Conservation (phyloP, 2,329 filamentous ascomycete species). For the Talaromyces sp. region DNA sequence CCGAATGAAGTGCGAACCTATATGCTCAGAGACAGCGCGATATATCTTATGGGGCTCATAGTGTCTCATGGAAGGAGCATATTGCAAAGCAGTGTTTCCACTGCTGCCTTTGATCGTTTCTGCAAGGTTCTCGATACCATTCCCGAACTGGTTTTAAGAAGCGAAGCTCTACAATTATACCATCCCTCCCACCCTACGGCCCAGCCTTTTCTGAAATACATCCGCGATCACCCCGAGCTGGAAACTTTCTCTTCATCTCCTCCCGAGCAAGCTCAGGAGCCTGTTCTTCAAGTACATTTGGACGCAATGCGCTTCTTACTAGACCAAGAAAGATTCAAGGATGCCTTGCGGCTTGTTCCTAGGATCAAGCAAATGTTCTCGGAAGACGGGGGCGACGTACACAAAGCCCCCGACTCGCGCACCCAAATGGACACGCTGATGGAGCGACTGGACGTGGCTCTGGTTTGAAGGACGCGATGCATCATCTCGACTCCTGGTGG, state of each 20-base stretch:
- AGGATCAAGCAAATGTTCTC: constrained; percentile 27
- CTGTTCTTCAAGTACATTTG: constrained; percentile 28
- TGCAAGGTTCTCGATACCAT: constrained; percentile 19
- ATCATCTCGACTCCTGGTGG: background rate
- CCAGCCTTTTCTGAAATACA: constrained; percentile 23
- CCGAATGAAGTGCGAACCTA: constrained; percentile 10
- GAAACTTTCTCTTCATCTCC: background rate
- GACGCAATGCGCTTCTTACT: constrained; percentile 34
- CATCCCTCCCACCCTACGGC: constrained; percentile 33
- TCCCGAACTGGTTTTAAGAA: constrained; percentile 19
- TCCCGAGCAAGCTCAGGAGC: constrained; percentile 16
- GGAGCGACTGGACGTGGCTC: constrained; percentile 18
- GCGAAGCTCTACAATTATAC: constrained; percentile 27
- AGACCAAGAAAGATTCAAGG: constrained; percentile 23
- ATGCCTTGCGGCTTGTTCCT: constrained; percentile 25
- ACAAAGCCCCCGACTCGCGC: constrained; percentile 13
- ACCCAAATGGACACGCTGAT: constrained; percentile 21
- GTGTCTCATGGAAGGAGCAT: constrained; percentile 18
- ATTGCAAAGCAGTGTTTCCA: constrained; percentile 20
- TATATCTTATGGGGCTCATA: constrained; percentile 21
- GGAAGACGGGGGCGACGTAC: constrained; percentile 14
- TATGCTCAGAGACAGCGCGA: constrained; percentile 20
- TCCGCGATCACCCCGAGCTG: constrained; percentile 16
- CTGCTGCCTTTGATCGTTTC: constrained; percentile 29
- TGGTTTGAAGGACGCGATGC: constrained; percentile 12